A percentile compares a stretch with the other conserved stretches of the same genome.
Conservation (phyloP, 108 stramenopile genomes). For the Cylindrotheca closterium region DNA sequence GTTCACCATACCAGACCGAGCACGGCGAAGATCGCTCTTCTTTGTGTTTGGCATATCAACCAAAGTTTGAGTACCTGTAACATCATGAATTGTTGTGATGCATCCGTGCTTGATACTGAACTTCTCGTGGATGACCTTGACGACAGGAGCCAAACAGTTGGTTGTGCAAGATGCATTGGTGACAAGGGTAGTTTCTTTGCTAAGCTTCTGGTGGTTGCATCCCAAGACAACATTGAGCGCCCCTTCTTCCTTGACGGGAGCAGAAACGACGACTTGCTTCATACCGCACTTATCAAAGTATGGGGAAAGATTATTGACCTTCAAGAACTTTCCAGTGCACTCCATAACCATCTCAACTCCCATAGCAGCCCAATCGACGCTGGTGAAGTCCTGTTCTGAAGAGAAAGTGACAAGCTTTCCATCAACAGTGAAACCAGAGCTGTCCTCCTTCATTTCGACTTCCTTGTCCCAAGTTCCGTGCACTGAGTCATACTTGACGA, state of each 20-base stretch:
- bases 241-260: conserved; percentile 92
- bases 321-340: conserved; percentile 91
- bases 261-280: conserved; percentile 91
- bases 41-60: conserved; percentile 94
- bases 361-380: conserved; percentile 72
- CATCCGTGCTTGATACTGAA: conserved; percentile 92
- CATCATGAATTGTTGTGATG: conserved; percentile 94
- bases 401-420: conserved; percentile 82
- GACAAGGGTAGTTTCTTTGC: conserved; percentile 70
- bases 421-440: conserved; percentile 81
- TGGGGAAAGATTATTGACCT: conserved; percentile 60
- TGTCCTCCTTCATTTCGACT: conserved; percentile 63
- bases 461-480: conserved; percentile 92
- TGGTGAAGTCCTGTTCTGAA: conserved; percentile 60
- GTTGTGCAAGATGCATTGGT: conserved; percentile 96
- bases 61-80: conserved; percentile 88
- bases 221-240: conserved; percentile 93
- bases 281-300: conserved; percentile 83
- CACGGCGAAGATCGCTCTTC: conserved; percentile 87
- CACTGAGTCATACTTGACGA: conserved; percentile 92
- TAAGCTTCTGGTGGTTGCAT: conserved; percentile 82
- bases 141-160: conserved; percentile 94
- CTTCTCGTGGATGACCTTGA: conserved; percentile 90
- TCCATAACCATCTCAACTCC: conserved; percentile 91
- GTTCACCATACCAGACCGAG: conserved; percentile 91